Base-by-base conservation (phyloP, 805 yeast species). In the Ogataea corticis region DNA sequence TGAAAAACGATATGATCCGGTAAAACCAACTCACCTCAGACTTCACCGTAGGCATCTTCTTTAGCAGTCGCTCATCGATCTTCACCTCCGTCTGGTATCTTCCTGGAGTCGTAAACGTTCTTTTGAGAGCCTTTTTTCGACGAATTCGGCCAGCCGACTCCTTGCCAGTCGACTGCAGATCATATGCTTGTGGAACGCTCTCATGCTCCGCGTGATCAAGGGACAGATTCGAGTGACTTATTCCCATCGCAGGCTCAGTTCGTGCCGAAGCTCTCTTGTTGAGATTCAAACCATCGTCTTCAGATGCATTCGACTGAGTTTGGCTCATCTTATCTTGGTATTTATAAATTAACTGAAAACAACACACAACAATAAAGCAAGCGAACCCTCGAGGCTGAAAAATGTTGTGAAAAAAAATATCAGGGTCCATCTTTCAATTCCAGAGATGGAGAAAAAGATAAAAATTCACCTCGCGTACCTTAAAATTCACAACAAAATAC, bases 1-100 rank as follows among this genome's bases (percentile, higher is more conserved):
- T 45, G 43, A 49, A 39, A 27, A 49, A 42, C 2, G 49, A 39
- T 3, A 49, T 31, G 35, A 49, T 45, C 21, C 52, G 25, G 38
- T 49, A 49, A 28, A 49, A 49, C 46, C 42, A 45, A 28, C 45
- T 49, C 32, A 43, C 52, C 25, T 49, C 52, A 2, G 52, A 42
- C 32, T 42, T 38, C 9, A 49, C 52, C 3, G 52, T 49, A 2
- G 52, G 52, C n/a, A 32, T 35, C 27, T 33, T 42, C 16, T 39
- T 37, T 19, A 49, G 42, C 16, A 49, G 38, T 11, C 45, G 28
- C 33, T 49, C 52, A 18, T 49, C 49, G 19, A 49, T 49, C 33
- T 42, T 40, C 27, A 49, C 41, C 37, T 49, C 47, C 11, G 49
- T 45, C 25, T 45, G 49, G 43, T 45, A 49, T n/a, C 52, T 34